Percentiles rank a stretch among this genome's conserved stretches.
These are phyloP conservation scores for Didymella lethalis DNA, from an alignment of 2,329 filamentous ascomycete species.

Conservation along the genomic window DNA sequence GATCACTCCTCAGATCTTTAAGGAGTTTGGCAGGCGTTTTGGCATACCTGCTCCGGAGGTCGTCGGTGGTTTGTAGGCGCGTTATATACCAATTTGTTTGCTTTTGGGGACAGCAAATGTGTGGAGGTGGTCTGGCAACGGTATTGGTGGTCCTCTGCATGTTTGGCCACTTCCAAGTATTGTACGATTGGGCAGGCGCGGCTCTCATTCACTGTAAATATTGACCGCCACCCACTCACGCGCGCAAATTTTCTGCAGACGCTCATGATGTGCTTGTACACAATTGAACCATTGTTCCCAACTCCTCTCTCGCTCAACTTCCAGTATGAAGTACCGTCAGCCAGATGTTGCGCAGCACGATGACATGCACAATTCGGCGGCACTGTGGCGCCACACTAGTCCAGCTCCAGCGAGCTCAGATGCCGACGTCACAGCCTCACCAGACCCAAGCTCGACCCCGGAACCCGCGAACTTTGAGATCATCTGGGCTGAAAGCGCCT, in stretches of 20 bases:
- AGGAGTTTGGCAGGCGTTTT: conserved; percentile 83
- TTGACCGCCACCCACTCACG: conserved; percentile 8
- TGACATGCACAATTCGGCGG: neutral
- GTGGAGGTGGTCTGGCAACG: conserved; percentile 5
- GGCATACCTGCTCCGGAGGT: conserved; percentile 35
- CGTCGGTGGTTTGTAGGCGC: conserved; percentile 14
- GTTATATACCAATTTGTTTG: conserved; percentile 16
- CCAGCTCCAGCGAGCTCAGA: neutral
- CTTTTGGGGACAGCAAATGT: conserved; percentile 1
- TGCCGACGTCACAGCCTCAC: conserved; percentile 19
- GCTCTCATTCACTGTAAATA: conserved; percentile 18
- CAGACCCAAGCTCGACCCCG: conserved; percentile 4
- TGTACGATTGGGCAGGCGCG: conserved; percentile 18
- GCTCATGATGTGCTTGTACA: conserved; percentile 7
- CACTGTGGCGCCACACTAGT: conserved; percentile 12
- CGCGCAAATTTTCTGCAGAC: conserved; percentile 2
- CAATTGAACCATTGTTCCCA: neutral
- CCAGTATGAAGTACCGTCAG: neutral
- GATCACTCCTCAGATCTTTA: conserved; percentile 87
- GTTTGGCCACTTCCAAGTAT: conserved; percentile 4
- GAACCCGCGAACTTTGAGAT: conserved; percentile 10
- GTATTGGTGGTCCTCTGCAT: conserved; percentile 7
- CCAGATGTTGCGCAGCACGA: neutral
- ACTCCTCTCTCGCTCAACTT: neutral
- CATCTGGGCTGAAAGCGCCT: conserved; percentile 8